A percentile compares a stretch with the other conserved stretches of the same genome.
Conservation (phyloP, 1,284 basidiomycete species). For the Amylostereum chailletii region DNA sequence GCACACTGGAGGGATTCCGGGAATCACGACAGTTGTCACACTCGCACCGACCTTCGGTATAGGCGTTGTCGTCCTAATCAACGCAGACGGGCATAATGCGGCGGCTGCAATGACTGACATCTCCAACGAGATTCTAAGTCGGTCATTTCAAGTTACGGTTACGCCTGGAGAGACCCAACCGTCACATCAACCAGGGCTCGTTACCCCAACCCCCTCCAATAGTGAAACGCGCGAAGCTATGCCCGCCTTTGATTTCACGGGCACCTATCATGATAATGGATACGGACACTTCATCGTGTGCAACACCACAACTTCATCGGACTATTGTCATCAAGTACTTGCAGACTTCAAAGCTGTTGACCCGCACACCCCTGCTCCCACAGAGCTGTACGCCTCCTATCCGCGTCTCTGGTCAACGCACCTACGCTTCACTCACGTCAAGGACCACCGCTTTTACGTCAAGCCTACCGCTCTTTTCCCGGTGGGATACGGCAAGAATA, state of each 20-base stretch:
- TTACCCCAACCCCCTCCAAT: background rate
- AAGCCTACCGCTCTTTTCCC: constrained; percentile 16
- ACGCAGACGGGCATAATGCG: constrained; percentile 27
- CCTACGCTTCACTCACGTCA: constrained; percentile 13
- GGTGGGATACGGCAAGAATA: constrained; percentile 17
- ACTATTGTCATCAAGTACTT: constrained; percentile 12
- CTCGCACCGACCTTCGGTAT: constrained; percentile 24
- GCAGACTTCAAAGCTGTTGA: constrained; percentile 11
- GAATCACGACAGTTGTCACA: constrained; percentile 30
- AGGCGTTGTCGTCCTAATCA: constrained; percentile 33
- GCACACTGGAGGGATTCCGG: constrained; percentile 31
- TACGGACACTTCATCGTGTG: constrained; percentile 17
- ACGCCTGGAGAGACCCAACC: background rate
- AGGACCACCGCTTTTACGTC: constrained; percentile 13
- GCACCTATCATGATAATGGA: constrained; percentile 14
- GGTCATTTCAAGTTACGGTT: background rate
- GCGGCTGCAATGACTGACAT: constrained; percentile 13
- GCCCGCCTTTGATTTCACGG: constrained; percentile 12
- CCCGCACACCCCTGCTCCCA: background rate
- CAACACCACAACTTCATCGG: constrained; percentile 8
- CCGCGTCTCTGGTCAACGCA: constrained; percentile 18
- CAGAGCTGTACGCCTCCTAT: constrained; percentile 13
- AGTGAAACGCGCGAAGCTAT: background rate
- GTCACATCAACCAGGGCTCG: background rate
- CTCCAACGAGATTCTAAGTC: background rate